A percentile compares a stretch with the other conserved stretches of the same genome.
phyloP scores from a whole-genome alignment of 2,329 filamentous ascomycete species.

The Trichophyton benhamiae region DNA sequence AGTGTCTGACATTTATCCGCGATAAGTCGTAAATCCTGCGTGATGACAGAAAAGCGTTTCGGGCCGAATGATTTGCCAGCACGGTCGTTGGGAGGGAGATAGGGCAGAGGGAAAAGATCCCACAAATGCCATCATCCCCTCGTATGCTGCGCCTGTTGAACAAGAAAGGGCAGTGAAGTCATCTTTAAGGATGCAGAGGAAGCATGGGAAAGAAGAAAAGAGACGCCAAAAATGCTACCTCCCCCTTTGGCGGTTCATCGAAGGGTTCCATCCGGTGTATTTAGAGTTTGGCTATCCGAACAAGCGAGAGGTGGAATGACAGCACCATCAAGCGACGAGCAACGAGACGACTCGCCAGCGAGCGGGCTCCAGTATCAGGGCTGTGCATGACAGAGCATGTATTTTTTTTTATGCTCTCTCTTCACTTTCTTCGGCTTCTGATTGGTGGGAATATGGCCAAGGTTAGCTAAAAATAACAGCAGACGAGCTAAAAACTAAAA shows the following conservation, averaged over 20 bases:
- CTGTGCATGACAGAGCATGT: background rate
- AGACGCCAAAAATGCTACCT: background rate
- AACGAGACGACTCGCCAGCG: too few relatives aligned
- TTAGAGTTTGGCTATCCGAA: background rate
- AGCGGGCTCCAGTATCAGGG: background rate
- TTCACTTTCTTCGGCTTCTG: background rate
- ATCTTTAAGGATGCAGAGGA: background rate
- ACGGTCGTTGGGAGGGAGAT: background rate
- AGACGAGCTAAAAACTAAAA: background rate
- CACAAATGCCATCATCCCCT: background rate
- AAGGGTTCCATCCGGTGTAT: constrained; percentile 1
- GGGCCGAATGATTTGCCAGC: background rate
- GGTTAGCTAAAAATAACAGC: background rate
- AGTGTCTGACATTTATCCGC: background rate
- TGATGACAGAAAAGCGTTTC: background rate
- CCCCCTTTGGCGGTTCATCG: background rate
- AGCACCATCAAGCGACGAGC: too few relatives aligned
- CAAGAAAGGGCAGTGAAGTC: background rate
- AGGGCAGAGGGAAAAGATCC: background rate
- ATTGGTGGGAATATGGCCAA: background rate
- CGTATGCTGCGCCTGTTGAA: background rate
- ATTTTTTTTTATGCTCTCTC: background rate
- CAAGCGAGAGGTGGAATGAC: background rate
- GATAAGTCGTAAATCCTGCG: background rate
- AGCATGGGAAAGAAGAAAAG: background rate